phyloP scores from a whole-genome alignment of 1,284 basidiomycete species.

The Fomitopsis palustris region DNA sequence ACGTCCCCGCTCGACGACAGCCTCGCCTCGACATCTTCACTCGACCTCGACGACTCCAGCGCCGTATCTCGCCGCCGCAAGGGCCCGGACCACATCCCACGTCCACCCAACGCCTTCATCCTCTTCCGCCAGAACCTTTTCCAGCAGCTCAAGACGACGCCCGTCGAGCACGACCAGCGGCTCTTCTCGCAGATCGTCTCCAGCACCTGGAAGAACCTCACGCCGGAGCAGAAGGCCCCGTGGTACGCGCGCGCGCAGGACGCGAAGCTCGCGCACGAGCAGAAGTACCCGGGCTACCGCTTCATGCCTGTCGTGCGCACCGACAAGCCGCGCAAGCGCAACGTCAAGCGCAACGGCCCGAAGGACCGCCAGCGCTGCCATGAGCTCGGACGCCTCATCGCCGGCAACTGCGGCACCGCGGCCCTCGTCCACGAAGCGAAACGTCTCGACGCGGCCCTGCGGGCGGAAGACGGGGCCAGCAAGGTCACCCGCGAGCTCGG shows the following conservation, averaged over 20 bases:
- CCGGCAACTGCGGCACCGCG: conserved; percentile 7
- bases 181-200: conserved; percentile 58
- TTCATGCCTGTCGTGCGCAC: conserved; percentile 33
- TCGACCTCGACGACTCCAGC: background rate
- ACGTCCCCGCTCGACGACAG: background rate
- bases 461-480: background rate
- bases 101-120: conserved; percentile 86
- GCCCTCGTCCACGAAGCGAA: conserved; percentile 12
- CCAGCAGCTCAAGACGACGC: conserved; percentile 37
- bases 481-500: background rate
- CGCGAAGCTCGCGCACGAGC: conserved; percentile 46
- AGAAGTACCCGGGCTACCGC: conserved; percentile 45
- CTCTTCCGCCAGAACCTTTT: conserved; percentile 73
- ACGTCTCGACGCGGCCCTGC: conserved; percentile 8
- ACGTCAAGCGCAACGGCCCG: conserved; percentile 22
- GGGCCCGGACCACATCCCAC: conserved; percentile 58
- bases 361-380: conserved; percentile 15
- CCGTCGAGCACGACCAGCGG: conserved; percentile 50
- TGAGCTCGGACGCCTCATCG: conserved; percentile 14
- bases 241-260: conserved; percentile 48
- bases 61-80: conserved; percentile 7
- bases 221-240: conserved; percentile 36
- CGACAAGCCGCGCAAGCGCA: conserved; percentile 18
- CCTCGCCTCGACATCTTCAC: background rate
- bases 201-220: conserved; percentile 49